These are phyloP conservation scores for Beauveria asiatica DNA, from an alignment of 2,329 filamentous ascomycete genomes.

Conservation along the genomic window DNA sequence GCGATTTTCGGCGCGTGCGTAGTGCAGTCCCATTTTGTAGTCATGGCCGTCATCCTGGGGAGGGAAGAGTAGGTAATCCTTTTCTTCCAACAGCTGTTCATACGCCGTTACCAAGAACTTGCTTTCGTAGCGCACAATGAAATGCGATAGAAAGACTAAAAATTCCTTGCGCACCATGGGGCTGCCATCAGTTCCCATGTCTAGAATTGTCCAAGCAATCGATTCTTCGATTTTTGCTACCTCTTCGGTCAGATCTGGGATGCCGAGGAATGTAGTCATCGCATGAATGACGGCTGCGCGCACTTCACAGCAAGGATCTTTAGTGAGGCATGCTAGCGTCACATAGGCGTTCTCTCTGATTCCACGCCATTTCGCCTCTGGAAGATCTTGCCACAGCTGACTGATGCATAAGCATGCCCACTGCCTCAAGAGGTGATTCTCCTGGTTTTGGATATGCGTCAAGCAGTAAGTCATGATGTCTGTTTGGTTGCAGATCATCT, in stretches of 20 bases:
- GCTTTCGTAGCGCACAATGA: slow-evolving; percentile 80
- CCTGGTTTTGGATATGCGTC: slow-evolving; percentile 71
- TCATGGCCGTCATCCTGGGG: slow-evolving; percentile 47
- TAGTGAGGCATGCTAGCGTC: slow-evolving; percentile 69
- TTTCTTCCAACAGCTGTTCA: slow-evolving; percentile 82
- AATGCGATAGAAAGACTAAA: slow-evolving; percentile 86
- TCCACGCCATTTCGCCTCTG: slow-evolving; percentile 93
- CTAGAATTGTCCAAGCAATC: slow-evolving; percentile 78
- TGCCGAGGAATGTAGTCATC: slow-evolving; percentile 87
- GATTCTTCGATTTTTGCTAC: slow-evolving; percentile 86
- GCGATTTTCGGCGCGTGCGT: slow-evolving; percentile 46
- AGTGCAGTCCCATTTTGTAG: slow-evolving; percentile 56
- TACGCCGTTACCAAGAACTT: slow-evolving; percentile 89
- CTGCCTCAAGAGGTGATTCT: slow-evolving; percentile 82
- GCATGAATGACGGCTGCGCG: slow-evolving; percentile 89
- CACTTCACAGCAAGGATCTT: slow-evolving; percentile 86
- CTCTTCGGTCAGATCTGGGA: slow-evolving; percentile 84
- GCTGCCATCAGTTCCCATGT: slow-evolving; percentile 90
- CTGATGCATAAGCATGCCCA: slow-evolving; percentile 95
- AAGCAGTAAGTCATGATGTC: slow-evolving; percentile 88
- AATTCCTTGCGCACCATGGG: slow-evolving; percentile 91
- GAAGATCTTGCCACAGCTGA: slow-evolving; percentile 84
- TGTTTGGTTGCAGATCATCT: slow-evolving; percentile 81
- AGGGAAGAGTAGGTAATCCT: slow-evolving; percentile 53
- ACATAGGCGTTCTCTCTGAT: slow-evolving; percentile 79